Conservation (phyloP, 192 early-diverging fungal genomes). For the Backusella mclennaniae region DNA sequence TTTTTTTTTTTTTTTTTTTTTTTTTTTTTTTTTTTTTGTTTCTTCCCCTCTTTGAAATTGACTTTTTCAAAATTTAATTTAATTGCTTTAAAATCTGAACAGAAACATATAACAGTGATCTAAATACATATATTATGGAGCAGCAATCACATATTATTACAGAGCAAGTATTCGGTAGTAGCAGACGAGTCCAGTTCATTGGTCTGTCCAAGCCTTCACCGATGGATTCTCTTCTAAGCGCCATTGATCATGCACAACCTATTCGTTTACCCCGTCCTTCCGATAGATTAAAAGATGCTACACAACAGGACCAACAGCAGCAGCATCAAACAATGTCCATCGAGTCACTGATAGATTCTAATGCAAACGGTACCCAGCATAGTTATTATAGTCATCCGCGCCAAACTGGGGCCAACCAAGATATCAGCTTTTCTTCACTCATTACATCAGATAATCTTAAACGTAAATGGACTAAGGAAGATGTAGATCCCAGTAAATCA, state of each 20-base stretch:
- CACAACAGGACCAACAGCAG: not conserved
- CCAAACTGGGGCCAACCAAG: not conserved
- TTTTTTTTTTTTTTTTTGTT: not conserved
- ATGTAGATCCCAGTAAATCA: not conserved
- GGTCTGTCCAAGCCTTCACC: slow-evolving; percentile 15
- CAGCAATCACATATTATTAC: slow-evolving; percentile 32
- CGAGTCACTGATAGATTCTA: slow-evolving; percentile 16
- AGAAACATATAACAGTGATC: not conserved
- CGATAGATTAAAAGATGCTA: not conserved
- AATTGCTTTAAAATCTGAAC: not conserved
- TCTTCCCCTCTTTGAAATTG: not conserved
- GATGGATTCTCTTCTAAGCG: slow-evolving; percentile 31
- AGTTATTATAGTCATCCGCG: not conserved
- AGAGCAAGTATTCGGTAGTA: slow-evolving; percentile 37
- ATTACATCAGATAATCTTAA: not conserved
- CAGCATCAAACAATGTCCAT: slow-evolving; percentile 25
- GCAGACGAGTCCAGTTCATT: slow-evolving; percentile 28
- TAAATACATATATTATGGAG: slow-evolving; percentile 10
- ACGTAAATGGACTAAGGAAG: not conserved
- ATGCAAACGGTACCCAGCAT: not conserved
- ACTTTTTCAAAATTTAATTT: not conserved
- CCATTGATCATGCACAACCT: slow-evolving; percentile 32
- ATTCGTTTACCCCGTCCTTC: not conserved
- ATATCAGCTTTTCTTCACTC: not conserved
- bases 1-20: not conserved